phyloP scores from a whole-genome alignment of 2,329 filamentous ascomycete species.

The Pseudodiploospora longispora region DNA sequence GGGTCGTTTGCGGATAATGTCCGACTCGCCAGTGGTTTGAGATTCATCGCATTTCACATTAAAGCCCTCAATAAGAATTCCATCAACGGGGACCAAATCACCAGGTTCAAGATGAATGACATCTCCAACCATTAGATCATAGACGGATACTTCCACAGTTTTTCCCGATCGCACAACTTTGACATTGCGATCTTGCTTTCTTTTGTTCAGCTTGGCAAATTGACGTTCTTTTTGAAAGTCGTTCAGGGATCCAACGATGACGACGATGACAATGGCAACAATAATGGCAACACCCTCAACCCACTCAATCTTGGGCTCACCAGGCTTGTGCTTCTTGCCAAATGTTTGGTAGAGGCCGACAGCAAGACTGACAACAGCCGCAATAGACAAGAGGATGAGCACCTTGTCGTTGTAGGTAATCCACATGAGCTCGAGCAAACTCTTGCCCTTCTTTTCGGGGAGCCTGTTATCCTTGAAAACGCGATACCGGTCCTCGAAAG shows the following conservation, averaged over 20 bases:
- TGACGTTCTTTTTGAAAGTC: conserved; percentile 76
- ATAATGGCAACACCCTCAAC: conserved; percentile 77
- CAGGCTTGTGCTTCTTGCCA: conserved; percentile 43
- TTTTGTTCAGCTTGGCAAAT: conserved; percentile 70
- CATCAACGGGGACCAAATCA: conserved; percentile 67
- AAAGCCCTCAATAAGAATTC: conserved; percentile 63
- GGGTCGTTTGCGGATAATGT: conserved; percentile 60
- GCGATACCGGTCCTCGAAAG: conserved; percentile 51
- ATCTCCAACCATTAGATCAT: conserved; percentile 61
- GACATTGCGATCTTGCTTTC: conserved; percentile 67
- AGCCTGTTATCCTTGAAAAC: conserved; percentile 66
- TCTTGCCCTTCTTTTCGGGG: conserved; percentile 68
- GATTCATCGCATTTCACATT: conserved; percentile 72
- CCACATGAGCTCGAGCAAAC: conserved; percentile 65
- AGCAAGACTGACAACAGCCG: conserved; percentile 64
- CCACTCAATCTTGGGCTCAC: conserved; percentile 60
- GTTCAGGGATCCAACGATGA: conserved; percentile 68
- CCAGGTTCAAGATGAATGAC: conserved; percentile 67
- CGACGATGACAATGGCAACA: conserved; percentile 69
- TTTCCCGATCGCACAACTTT: conserved; percentile 66
- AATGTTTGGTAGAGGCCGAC: conserved; percentile 71
- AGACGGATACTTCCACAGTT: conserved; percentile 61
- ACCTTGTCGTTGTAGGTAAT: conserved; percentile 82
- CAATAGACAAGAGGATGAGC: conserved; percentile 61
- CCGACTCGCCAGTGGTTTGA: conserved; percentile 71